Evolutionary conservation across 441 rosid genomes (phyloP), one percentile per base, ranked within the genome.

Genomic region (Pelargonium cotyledonis): DNA sequence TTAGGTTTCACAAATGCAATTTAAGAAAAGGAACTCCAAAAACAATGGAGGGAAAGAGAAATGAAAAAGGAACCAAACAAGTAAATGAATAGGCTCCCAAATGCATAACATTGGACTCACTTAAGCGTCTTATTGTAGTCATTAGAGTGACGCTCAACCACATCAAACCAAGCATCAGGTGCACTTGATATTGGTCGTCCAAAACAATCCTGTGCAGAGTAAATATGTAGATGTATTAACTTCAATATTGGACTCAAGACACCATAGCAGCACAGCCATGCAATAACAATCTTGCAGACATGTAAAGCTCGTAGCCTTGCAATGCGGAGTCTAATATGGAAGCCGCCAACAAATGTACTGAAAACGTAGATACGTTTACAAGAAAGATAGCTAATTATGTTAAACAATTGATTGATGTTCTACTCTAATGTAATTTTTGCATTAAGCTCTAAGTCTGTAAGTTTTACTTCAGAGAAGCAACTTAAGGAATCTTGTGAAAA

Each of bases 91-190:
- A 47, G 14, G 53, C 53, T 47, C 14, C 53, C 53, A 47, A 47
- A 47, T 47, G 11, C 53, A 47, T 47, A 47, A 10, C 11, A 47
- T 47, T 47, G 53, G 15, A 47, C 83, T 80, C 71, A 92, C 97
- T 72, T 90, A 15, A 89, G 66, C 43, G 98, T 92, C 87, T 92
- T 92, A 80, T 92, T 90, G 69, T 79, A 80, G 76, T 90, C 97
- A 15, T 86, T 88, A 62, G 97, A 92, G 75, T 70, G 78, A 11
- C 94, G 88, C 68, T 92, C 96, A 21, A 90, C 92, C 29, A 92
- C 79, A 72, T 90, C 88, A 75, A 92, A 76, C 98, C 97, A 89
- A 12, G 92, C 92, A 85, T 86, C 92, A 38, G 98, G 96, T 47
- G 98, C 89, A 82, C 94, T 90, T 4, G 92, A 72, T 29, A 92